These are phyloP conservation scores for Saitozyma sp. DNA, from an alignment of 768 basidiomycete species.

Conservation along the genomic window DNA sequence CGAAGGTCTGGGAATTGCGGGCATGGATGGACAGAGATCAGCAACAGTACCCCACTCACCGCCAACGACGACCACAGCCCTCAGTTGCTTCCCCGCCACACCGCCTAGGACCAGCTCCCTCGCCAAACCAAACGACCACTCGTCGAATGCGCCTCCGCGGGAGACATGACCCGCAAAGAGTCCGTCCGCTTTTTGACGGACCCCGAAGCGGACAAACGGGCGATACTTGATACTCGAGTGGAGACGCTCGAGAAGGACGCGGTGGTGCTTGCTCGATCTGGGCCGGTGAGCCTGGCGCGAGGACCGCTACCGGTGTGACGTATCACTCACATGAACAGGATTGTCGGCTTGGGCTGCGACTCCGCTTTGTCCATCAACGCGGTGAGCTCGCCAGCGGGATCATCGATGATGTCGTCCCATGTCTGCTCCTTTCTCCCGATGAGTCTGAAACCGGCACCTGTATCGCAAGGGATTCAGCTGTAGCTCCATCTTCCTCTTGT, in stretches of 20 bases:
- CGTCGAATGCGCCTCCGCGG: slow-evolving; percentile 74
- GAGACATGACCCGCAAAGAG: slow-evolving; percentile 72
- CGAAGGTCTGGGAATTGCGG: too few species aligned
- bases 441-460: slow-evolving; percentile 45
- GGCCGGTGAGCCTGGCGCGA: slow-evolving; percentile 4
- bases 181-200: slow-evolving; percentile 73
- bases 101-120: slow-evolving; percentile 62
- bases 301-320: too few species aligned
- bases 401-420: slow-evolving; percentile 12
- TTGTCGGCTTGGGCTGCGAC: slow-evolving; percentile 59
- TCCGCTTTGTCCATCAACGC: slow-evolving; percentile 14
- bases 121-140: slow-evolving; percentile 69
- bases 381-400: slow-evolving; percentile 28
- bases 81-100: slow-evolving; percentile 63
- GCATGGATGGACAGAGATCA: too few species aligned
- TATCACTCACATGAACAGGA: slow-evolving; percentile 62
- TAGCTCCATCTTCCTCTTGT: slow-evolving; percentile 60
- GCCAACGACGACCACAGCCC: slow-evolving; percentile 70
- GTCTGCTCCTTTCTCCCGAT: slow-evolving; percentile 23
- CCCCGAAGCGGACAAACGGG: slow-evolving; percentile 65
- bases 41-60: slow-evolving; percentile 57
- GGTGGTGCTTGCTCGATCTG: slow-evolving; percentile 62
- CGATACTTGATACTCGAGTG: slow-evolving; percentile 59
- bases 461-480: slow-evolving; percentile 2
- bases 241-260: slow-evolving; percentile 61